Evolutionary conservation across 805 yeast species (phyloP).

Genomic region (Wickerhamiella brachini): DNA sequence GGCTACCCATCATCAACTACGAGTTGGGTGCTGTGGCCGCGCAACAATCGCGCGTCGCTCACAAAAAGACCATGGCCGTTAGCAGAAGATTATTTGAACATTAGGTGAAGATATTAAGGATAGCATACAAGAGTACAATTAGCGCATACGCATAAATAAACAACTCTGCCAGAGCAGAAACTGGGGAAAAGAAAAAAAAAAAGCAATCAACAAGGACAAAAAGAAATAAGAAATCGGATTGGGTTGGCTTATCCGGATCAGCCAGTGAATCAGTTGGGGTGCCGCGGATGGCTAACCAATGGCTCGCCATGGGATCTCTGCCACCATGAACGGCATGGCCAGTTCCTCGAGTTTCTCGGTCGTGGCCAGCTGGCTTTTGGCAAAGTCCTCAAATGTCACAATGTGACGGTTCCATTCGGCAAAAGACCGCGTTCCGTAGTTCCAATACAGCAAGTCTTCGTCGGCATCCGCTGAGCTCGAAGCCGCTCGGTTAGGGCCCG

Average conservation of each 20-base stretch:
- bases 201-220: background rate
- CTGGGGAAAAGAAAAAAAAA: background rate
- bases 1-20: no score
- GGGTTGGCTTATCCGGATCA: no score
- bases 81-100: background rate
- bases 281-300: no score
- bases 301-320: conserved; percentile 24
- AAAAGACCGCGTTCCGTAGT: conserved; percentile 27
- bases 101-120: background rate
- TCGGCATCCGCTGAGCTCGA: conserved; percentile 1
- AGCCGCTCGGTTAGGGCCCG: background rate
- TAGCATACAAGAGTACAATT: background rate
- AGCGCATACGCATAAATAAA: background rate
- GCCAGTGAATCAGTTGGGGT: no score
- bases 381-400: conserved; percentile 26
- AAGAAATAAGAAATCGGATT: background rate
- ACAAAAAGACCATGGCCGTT: no score
- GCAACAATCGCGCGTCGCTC: no score
- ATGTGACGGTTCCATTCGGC: conserved; percentile 28
- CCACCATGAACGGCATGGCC: conserved; percentile 26
- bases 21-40: no score
- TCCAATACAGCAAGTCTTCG: conserved; percentile 20
- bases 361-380: conserved; percentile 9
- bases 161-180: background rate
- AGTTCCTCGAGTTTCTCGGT: conserved; percentile 18